Conservation (phyloP, 306 rosid species). For the Fagus sylvatica region DNA sequence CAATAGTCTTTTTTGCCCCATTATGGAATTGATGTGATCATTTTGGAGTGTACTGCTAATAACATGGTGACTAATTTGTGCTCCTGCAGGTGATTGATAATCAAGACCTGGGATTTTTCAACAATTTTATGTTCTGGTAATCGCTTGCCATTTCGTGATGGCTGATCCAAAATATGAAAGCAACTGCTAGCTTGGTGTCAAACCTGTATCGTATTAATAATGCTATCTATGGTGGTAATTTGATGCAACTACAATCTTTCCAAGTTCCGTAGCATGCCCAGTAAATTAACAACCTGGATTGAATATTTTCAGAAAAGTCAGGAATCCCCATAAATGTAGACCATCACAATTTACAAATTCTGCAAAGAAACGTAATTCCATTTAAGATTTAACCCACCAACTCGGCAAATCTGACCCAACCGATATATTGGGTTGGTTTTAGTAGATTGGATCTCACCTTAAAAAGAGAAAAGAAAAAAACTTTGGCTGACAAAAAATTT, state of each 20-base stretch:
- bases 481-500: too few species aligned
- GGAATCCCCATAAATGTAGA: neutral
- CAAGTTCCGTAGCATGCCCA: too few species aligned
- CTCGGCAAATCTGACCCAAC: too few species aligned
- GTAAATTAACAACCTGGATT: too few species aligned
- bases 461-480: too few species aligned
- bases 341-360: neutral
- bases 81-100: slow-evolving; percentile 35
- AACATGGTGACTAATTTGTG: neutral
- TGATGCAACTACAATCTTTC: too few species aligned
- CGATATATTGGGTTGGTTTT: too few species aligned
- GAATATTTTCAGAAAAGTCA: neutral
- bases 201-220: too few species aligned
- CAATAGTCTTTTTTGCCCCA: neutral
- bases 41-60: neutral
- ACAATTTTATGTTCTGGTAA: slow-evolving; percentile 33
- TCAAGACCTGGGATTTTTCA: slow-evolving; percentile 28
- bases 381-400: too few species aligned
- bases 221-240: too few species aligned
- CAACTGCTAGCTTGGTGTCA: slow-evolving; percentile 7
- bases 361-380: neutral
- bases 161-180: slow-evolving; percentile 42
- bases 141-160: slow-evolving; percentile 35
- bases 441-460: too few species aligned
- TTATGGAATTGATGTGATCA: neutral